Evolutionary conservation across 169 alveolate genomes (phyloP).

Genomic region (Nephromyces sp.): DNA sequence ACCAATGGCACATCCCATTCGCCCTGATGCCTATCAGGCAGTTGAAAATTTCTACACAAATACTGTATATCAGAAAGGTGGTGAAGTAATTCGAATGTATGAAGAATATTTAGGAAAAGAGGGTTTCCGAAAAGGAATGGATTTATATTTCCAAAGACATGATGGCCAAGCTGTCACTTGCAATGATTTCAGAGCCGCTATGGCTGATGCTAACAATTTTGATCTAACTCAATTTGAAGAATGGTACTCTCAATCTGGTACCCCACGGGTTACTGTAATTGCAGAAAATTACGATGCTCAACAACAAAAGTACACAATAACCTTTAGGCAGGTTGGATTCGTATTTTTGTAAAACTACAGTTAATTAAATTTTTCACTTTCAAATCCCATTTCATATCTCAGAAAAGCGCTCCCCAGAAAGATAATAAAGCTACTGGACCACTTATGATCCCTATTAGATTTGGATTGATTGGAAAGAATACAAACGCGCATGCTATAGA

Average conservation of each 20-base stretch:
- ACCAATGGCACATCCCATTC: constrained; percentile 82
- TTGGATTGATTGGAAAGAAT: constrained; percentile 62
- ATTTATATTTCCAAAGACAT: constrained; percentile 71
- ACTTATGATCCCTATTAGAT: constrained; percentile 71
- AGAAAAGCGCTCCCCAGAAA: not conserved
- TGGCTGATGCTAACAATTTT: constrained; percentile 70
- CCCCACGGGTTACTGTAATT: constrained; percentile 46
- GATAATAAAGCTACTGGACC: constrained; percentile 36
- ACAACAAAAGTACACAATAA: constrained; percentile 43
- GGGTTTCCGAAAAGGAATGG: constrained; percentile 77
- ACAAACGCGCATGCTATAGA: constrained; percentile 45
- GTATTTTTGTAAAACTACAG: constrained; percentile 68
- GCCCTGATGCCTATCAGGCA: constrained; percentile 76
- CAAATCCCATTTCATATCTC: no score
- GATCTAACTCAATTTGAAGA: constrained; percentile 73
- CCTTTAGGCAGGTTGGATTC: constrained; percentile 59
- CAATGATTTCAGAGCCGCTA: constrained; percentile 82
- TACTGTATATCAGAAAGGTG: constrained; percentile 79
- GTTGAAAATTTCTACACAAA: constrained; percentile 81
- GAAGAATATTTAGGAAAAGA: constrained; percentile 61
- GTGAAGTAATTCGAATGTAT: constrained; percentile 85
- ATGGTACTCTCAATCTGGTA: constrained; percentile 74
- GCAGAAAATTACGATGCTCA: constrained; percentile 39
- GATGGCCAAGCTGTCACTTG: constrained; percentile 85
- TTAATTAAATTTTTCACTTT: constrained; percentile 67